These are phyloP conservation scores for Fraxinus greggii DNA, from an alignment of 305 asterid species.

Conservation along the genomic window DNA sequence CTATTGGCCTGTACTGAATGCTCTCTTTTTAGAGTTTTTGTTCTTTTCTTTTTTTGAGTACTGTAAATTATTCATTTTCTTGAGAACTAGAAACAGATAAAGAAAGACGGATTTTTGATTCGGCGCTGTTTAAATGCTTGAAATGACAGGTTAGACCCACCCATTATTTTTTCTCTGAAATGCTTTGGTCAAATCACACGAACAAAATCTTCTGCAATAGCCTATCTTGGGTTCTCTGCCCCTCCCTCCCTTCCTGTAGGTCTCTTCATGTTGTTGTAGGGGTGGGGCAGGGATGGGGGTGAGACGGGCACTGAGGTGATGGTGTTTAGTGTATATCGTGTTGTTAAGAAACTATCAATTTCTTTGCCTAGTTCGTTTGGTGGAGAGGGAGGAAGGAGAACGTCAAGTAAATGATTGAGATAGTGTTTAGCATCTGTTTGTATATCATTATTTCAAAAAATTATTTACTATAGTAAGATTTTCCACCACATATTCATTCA, in stretches of 20 bases:
- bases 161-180: background rate
- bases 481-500: too few species aligned
- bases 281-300: slow-evolving; percentile 6
- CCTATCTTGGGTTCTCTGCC: slow-evolving; percentile 5
- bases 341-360: too few species aligned
- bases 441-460: too few species aligned
- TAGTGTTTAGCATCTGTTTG: too few species aligned
- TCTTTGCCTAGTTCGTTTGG: background rate
- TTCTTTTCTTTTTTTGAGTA: slow-evolving; percentile 21
- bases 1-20: slow-evolving; percentile 19
- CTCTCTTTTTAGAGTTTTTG: background rate
- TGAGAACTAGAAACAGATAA: background rate
- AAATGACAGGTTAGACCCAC: slow-evolving; percentile 21
- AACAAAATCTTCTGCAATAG: slow-evolving; percentile 31
- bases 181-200: slow-evolving; percentile 41
- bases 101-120: background rate
- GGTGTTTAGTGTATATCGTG: background rate
- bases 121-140: background rate
- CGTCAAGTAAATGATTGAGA: background rate
- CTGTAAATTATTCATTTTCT: slow-evolving; percentile 1
- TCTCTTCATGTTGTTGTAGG: background rate
- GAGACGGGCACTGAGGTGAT: background rate
- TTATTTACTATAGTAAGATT: too few species aligned
- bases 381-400: background rate
- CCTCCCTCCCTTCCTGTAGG: slow-evolving; percentile 10